Conservation (phyloP, 495 filamentous ascomycete species). For the Penicillium argentinense region DNA sequence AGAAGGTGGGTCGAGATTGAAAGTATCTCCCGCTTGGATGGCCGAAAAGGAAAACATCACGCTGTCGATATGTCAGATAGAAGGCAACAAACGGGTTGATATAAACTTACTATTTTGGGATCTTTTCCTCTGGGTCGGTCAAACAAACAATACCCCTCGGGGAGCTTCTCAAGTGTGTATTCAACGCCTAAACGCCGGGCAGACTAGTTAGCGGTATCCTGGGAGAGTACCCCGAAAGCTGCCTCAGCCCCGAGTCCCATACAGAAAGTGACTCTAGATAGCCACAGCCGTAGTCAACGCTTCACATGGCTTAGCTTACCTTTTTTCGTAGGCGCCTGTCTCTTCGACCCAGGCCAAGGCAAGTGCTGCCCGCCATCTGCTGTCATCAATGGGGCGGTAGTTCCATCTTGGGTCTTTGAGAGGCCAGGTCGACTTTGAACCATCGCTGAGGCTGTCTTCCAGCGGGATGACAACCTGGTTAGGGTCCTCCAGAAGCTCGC, state of each 20-base stretch:
- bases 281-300: background rate
- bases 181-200: slow-evolving; percentile 39
- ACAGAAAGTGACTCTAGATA: background rate
- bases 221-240: background rate
- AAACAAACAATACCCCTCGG: slow-evolving; percentile 53
- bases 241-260: background rate
- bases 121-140: slow-evolving; percentile 42
- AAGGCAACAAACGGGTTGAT: background rate
- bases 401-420: slow-evolving; percentile 11
- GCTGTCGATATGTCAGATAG: slow-evolving; percentile 23
- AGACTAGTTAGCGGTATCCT: too few relatives aligned
- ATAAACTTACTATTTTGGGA: slow-evolving; percentile 34
- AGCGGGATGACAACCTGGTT: slow-evolving; percentile 33
- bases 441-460: slow-evolving; percentile 33
- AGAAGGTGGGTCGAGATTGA: slow-evolving; percentile 53
- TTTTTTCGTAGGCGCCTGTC: slow-evolving; percentile 26
- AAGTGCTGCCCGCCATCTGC: slow-evolving; percentile 30
- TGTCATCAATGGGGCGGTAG: slow-evolving; percentile 22
- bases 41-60: slow-evolving; percentile 55
- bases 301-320: slow-evolving; percentile 26
- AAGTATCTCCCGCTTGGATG: slow-evolving; percentile 53
- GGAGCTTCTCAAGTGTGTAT: slow-evolving; percentile 54
- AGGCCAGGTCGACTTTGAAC: slow-evolving; percentile 33
- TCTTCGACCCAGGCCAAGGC: slow-evolving; percentile 40
- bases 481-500: slow-evolving; percentile 16